These are phyloP conservation scores for Pichia sporocuriosa DNA, from an alignment of 805 yeast species.

Conservation along the genomic window DNA sequence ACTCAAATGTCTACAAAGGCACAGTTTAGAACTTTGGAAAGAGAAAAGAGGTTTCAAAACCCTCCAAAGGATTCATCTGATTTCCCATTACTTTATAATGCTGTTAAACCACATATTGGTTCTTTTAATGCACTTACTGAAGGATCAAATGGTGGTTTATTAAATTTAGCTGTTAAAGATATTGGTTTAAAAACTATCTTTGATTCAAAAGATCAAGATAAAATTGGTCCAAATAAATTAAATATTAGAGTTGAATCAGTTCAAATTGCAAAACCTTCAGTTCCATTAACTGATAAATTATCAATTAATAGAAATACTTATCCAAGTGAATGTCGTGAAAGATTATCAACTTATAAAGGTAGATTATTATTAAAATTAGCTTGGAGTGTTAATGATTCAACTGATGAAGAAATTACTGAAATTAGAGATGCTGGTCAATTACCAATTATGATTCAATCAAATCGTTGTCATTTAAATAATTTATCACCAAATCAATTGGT, in stretches of 20 bases:
- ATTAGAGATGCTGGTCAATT: constrained; percentile 85
- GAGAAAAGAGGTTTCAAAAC: constrained; percentile 75
- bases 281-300: constrained; percentile 61
- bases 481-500: constrained; percentile 80
- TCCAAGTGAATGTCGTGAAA: constrained; percentile 88
- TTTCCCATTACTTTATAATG: constrained; percentile 76
- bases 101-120: constrained; percentile 91
- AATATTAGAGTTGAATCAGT: constrained; percentile 82
- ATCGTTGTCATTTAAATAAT: constrained; percentile 84
- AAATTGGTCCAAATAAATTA: constrained; percentile 75
- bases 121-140: constrained; percentile 90
- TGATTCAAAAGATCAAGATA: constrained; percentile 63
- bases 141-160: constrained; percentile 54
- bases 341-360: constrained; percentile 77
- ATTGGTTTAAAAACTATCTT: constrained; percentile 82
- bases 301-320: constrained; percentile 70
- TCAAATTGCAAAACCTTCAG: constrained; percentile 78
- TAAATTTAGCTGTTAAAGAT: constrained; percentile 80
- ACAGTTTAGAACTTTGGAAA: constrained; percentile 74
- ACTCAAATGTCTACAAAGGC: constrained; percentile 35
- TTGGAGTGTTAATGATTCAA: constrained; percentile 72
- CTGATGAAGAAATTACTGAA: constrained; percentile 70
- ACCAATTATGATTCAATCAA: constrained; percentile 86
- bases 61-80: constrained; percentile 87
- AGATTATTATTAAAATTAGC: constrained; percentile 69